Base-by-base conservation (phyloP, 768 basidiomycete genomes). In the Nevesoporus exiguus region DNA sequence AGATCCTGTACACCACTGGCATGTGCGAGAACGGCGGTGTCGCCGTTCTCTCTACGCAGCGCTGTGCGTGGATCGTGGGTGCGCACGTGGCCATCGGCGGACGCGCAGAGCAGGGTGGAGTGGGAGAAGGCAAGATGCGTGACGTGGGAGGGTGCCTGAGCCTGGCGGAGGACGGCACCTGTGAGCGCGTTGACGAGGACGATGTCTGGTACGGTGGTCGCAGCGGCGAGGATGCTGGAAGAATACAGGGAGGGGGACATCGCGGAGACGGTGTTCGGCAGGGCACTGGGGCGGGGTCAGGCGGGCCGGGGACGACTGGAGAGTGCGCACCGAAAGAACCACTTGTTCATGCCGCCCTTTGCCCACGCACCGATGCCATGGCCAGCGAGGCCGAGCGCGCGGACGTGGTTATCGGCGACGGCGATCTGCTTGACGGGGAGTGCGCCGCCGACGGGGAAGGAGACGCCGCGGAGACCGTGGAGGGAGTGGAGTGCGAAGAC, bases 321-420 rank as follows among this genome's bases (percentile, higher is more conserved):
- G 19, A 10, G 24, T 33, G 68, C 84, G 60, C 63, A 90, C 90
- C 79, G 80, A 69, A 76, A 82, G 63, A 76, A 88, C 90, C 90
- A 93, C 69, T 84, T 90, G 71, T 90, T 93, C 68, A 83, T 76
- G 25, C 90, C 91, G 42, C 90, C 91, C 70, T 92, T 93, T 13
- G 81, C 72, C 90, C 90, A 93, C 33, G 85, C 81, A 33, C 90
- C 90, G 30, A 93, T 53, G 14, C 89, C 87, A 40, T 80, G 74
- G 21, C 83, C 79, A n/a, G 79, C 74, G 36, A 77, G 61, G 27
- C 83, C 81, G 54, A 80, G 68, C 14, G 87, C 89, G 52, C 83
- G 77, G 14, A 98, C 81, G 66, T 89, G 83, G 29, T 85, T 84
- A 57, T 97, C 93, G 36, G 88, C 91, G 42, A 86, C 81, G 46